Evolutionary conservation across 352 stramenopile species (phyloP).

Genomic region (Pythium apleroticum): DNA sequence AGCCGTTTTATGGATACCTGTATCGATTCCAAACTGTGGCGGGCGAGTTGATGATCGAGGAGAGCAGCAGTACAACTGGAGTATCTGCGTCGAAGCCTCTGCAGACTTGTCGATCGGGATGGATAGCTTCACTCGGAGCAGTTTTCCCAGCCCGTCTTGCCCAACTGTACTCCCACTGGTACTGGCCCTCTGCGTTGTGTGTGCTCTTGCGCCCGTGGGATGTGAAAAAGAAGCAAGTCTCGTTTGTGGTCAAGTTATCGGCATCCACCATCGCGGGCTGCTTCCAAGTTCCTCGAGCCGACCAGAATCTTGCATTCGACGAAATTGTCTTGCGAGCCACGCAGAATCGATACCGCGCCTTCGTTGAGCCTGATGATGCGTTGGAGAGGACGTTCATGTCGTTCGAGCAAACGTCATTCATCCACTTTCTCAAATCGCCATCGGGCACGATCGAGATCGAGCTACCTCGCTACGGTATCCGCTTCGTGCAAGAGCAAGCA

Average conservation of each 20-base stretch:
- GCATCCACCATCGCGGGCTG: slow-evolving; percentile 7
- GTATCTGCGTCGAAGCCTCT: background rate
- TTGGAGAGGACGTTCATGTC: slow-evolving; percentile 24
- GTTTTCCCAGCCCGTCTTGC: slow-evolving; percentile 32
- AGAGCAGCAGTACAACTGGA: background rate
- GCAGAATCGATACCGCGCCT: slow-evolving; percentile 2
- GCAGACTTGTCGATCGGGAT: slow-evolving; percentile 20
- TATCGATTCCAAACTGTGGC: slow-evolving; percentile 12
- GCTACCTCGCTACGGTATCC: slow-evolving; percentile 44
- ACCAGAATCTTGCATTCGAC: background rate
- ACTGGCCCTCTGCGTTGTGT: slow-evolving; percentile 41
- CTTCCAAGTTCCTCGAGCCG: slow-evolving; percentile 14
- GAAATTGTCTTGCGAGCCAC: slow-evolving; percentile 7
- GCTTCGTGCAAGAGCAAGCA: slow-evolving; percentile 29
- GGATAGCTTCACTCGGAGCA: slow-evolving; percentile 24
- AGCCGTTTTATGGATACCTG: slow-evolving; percentile 5
- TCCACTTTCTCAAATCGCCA: slow-evolving; percentile 32
- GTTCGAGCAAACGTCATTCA: slow-evolving; percentile 41
- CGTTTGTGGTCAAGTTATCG: slow-evolving; percentile 31
- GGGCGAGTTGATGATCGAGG: slow-evolving; percentile 4
- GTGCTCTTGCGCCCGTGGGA: slow-evolving; percentile 37
- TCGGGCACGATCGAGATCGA: slow-evolving; percentile 33
- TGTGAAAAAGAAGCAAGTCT: slow-evolving; percentile 16
- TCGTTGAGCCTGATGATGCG: slow-evolving; percentile 5
- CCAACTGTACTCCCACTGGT: slow-evolving; percentile 54